Evolutionary conservation across 1,284 basidiomycete species (phyloP).

Genomic region (Cystobasidium pallidum): DNA sequence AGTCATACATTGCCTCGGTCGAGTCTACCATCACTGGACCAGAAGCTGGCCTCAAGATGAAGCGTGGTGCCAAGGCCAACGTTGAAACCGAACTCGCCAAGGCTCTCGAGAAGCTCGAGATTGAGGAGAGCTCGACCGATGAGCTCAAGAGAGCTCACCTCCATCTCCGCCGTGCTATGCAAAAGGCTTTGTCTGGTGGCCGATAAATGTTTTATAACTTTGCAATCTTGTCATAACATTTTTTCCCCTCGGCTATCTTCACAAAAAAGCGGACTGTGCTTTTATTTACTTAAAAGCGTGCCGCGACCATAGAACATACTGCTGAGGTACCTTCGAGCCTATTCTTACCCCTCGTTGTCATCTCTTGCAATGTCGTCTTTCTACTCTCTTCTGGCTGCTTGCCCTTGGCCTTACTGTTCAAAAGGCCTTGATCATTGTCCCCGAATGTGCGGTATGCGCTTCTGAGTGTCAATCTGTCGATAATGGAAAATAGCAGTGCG

Average conservation of each 20-base stretch:
- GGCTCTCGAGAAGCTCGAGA: conserved; percentile 93
- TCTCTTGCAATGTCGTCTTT: conserved; percentile 24
- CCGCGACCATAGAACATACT: conserved; percentile 21
- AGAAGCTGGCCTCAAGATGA: conserved; percentile 94
- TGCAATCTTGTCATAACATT: conserved; percentile 9
- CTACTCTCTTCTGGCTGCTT: background rate
- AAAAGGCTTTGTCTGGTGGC: conserved; percentile 71
- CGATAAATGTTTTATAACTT: conserved; percentile 25
- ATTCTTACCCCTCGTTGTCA: conserved; percentile 26
- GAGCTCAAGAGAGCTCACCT: conserved; percentile 92
- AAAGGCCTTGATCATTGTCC: too few species aligned
- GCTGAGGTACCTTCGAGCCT: conserved; percentile 14
- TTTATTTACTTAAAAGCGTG: conserved; percentile 14
- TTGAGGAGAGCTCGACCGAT: conserved; percentile 86
- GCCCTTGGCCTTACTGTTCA: background rate
- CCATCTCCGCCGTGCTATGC: conserved; percentile 87
- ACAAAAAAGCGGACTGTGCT: conserved; percentile 27
- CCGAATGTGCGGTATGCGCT: too few species aligned
- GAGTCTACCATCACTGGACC: conserved; percentile 90
- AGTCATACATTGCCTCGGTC: conserved; percentile 92
- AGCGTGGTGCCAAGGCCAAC: conserved; percentile 87
- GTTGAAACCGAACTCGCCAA: conserved; percentile 94
- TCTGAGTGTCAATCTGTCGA: too few species aligned
- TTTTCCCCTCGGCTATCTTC: conserved; percentile 2
- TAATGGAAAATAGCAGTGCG: too few species aligned